These are phyloP conservation scores for Cystobasidium tubakii DNA, from an alignment of 768 basidiomycete species.

Conservation along the genomic window DNA sequence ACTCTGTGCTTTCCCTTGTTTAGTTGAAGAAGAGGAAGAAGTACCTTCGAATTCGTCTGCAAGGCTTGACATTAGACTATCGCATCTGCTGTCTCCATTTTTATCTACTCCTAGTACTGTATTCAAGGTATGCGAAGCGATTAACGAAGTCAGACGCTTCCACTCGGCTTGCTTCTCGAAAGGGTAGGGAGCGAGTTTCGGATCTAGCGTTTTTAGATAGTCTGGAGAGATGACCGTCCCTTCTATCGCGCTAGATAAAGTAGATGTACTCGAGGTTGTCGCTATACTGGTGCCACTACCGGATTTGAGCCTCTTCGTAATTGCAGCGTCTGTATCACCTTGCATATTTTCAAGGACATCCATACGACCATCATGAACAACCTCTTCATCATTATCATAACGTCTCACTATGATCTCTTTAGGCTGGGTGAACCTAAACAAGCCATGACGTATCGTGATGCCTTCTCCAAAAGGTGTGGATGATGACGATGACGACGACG, in stretches of 20 bases:
- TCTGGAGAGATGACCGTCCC: slow-evolving; percentile 46
- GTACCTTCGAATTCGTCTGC: slow-evolving; percentile 46
- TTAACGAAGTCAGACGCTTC: slow-evolving; percentile 44
- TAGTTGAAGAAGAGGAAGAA: slow-evolving; percentile 30
- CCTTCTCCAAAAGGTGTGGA: slow-evolving; percentile 4
- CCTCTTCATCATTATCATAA: slow-evolving; percentile 47
- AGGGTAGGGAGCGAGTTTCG: slow-evolving; percentile 50
- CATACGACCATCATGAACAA: slow-evolving; percentile 22
- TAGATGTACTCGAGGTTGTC: background rate
- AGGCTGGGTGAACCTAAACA: slow-evolving; percentile 44
- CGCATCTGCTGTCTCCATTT: slow-evolving; percentile 42
- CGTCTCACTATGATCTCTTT: slow-evolving; percentile 43
- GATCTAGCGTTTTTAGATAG: slow-evolving; percentile 49
- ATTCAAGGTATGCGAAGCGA: slow-evolving; percentile 44
- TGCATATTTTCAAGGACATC: background rate
- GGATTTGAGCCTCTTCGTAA: background rate
- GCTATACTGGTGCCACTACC: background rate
- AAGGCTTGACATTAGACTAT: slow-evolving; percentile 46
- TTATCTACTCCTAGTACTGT: slow-evolving; percentile 46
- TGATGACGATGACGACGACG: background rate
- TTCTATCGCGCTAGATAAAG: slow-evolving; percentile 28
- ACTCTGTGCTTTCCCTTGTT: background rate
- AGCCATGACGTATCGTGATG: slow-evolving; percentile 47
- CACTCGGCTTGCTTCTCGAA: slow-evolving; percentile 46
- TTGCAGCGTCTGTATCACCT: background rate